Percentiles rank a stretch among this genome's conserved stretches.
Evolutionary conservation across 495 filamentous ascomycete species (phyloP).

Genomic region (Lophium mytilinum): DNA sequence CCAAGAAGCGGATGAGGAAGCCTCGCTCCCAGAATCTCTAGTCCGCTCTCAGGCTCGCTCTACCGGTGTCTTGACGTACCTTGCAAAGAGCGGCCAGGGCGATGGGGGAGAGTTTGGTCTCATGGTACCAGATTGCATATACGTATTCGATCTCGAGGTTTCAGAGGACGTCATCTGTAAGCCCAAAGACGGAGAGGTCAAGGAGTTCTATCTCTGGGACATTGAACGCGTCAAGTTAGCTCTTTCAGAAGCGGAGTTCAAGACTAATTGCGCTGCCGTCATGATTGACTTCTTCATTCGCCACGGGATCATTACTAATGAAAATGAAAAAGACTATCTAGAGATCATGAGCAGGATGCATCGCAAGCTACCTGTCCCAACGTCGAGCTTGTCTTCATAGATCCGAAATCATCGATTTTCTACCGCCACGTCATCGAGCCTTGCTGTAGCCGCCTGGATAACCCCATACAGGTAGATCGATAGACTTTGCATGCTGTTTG

Average conservation of each 20-base stretch:
- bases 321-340: constrained; percentile 75
- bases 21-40: constrained; percentile 62
- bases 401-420: no score
- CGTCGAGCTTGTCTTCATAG: background rate
- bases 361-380: constrained; percentile 75
- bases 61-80: constrained; percentile 72
- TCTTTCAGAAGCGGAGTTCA: constrained; percentile 68
- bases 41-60: constrained; percentile 51
- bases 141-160: constrained; percentile 84
- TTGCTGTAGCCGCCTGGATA: no score
- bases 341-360: constrained; percentile 71
- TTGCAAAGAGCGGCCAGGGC: constrained; percentile 65
- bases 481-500: no score
- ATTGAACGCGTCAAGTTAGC: constrained; percentile 66
- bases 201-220: constrained; percentile 68
- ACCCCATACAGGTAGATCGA: no score
- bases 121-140: constrained; percentile 85
- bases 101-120: constrained; percentile 82
- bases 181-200: constrained; percentile 82
- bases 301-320: constrained; percentile 69
- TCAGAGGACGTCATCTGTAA: constrained; percentile 54
- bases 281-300: constrained; percentile 86
- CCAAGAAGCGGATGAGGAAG: constrained; percentile 84
- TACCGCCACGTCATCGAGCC: no score
- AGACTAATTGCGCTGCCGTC: constrained; percentile 84